A percentile compares a stretch with the other conserved stretches of the same genome.
Conservation (phyloP, 2,329 filamentous ascomycete genomes). For the Clarireedia hainanense region DNA sequence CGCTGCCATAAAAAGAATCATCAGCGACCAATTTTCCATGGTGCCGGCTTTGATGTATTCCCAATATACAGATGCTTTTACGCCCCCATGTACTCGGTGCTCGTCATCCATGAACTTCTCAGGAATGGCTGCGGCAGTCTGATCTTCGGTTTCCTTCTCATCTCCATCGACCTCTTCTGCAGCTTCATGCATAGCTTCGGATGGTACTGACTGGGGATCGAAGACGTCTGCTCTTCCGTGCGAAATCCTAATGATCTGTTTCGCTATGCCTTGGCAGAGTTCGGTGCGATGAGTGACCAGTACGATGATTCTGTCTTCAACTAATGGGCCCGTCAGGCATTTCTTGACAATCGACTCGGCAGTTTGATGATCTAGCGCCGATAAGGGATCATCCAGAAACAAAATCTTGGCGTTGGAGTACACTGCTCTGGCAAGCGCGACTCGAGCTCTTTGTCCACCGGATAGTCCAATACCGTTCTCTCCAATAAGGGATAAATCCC, state of each 20-base stretch:
- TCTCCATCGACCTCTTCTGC: slow-evolving; percentile 21
- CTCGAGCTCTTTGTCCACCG: slow-evolving; percentile 52
- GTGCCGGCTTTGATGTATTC: slow-evolving; percentile 77
- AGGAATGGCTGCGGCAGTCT: slow-evolving; percentile 40
- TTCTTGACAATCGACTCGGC: slow-evolving; percentile 52
- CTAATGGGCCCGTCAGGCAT: slow-evolving; percentile 46
- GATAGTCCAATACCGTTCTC: slow-evolving; percentile 55
- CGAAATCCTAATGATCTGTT: slow-evolving; percentile 64
- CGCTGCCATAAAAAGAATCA: slow-evolving; percentile 54
- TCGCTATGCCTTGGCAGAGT: slow-evolving; percentile 63
- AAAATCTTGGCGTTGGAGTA: slow-evolving; percentile 48
- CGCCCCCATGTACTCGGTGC: slow-evolving; percentile 63
- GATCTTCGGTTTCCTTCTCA: slow-evolving; percentile 26
- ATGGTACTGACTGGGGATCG: slow-evolving; percentile 18
- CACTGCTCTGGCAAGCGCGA: slow-evolving; percentile 52
- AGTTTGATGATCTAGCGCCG: slow-evolving; percentile 55
- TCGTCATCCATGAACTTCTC: slow-evolving; percentile 78
- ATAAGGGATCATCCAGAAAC: slow-evolving; percentile 51
- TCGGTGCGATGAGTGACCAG: slow-evolving; percentile 61
- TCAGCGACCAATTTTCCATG: slow-evolving; percentile 61
- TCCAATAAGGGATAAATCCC: slow-evolving; percentile 53
- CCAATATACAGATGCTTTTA: slow-evolving; percentile 72
- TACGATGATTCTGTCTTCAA: slow-evolving; percentile 45
- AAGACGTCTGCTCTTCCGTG: slow-evolving; percentile 42
- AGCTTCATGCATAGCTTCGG: slow-evolving; percentile 21